Conservation (phyloP, 176 grass and related monocot species). For the Eragrostis nindensis region DNA sequence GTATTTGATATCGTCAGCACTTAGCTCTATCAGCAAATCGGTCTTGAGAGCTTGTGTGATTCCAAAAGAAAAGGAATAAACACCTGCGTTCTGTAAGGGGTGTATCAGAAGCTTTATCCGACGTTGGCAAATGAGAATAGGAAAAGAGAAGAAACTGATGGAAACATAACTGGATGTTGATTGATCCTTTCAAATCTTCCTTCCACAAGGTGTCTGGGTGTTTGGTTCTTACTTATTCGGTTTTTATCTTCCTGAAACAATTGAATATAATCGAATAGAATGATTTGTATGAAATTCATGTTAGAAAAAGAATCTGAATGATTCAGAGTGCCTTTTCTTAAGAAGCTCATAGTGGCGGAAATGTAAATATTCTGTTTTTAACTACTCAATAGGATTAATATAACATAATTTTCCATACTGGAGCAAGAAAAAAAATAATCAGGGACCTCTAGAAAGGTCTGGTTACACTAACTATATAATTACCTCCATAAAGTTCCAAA, state of each 20-base stretch:
- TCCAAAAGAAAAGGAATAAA: constrained; percentile 77
- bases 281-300: not conserved
- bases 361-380: not conserved
- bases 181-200: constrained; percentile 84
- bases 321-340: not conserved
- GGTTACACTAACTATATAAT: not conserved
- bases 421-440: not conserved
- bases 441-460: not conserved
- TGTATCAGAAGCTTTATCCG: constrained; percentile 41
- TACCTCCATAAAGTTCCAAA: constrained; percentile 88
- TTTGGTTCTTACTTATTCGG: constrained; percentile 53
- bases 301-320: not conserved
- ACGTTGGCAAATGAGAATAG: constrained; percentile 1
- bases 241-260: constrained; percentile 64
- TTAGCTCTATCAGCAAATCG: constrained; percentile 81
- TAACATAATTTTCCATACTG: not conserved
- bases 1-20: constrained; percentile 91
- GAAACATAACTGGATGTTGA: constrained; percentile 75
- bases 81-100: constrained; percentile 63
- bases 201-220: constrained; percentile 64
- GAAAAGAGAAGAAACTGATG: constrained; percentile 26
- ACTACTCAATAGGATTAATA: not conserved
- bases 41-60: constrained; percentile 66
- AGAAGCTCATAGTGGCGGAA: not conserved
- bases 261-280: not conserved